Conservation (phyloP, 2,329 filamentous ascomycete species). For the Pleomassaria siparia region DNA sequence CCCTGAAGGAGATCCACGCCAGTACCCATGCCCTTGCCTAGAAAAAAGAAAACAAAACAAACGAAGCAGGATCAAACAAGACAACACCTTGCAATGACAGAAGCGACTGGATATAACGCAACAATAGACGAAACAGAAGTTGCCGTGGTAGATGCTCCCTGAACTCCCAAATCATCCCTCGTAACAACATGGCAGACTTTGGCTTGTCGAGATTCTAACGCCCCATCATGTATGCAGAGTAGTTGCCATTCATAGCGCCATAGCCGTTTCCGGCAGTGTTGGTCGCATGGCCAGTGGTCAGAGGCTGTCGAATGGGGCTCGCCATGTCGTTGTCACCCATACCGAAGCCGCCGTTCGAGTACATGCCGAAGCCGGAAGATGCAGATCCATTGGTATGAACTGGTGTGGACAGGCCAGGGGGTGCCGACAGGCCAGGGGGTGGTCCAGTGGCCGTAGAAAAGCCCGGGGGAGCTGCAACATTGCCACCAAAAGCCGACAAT, state of each 20-base stretch:
- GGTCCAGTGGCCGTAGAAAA: slow-evolving; percentile 74
- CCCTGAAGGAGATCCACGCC: slow-evolving; percentile 39
- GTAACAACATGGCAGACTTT: slow-evolving; percentile 30
- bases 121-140: slow-evolving; percentile 37
- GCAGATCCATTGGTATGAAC: slow-evolving; percentile 32
- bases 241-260: slow-evolving; percentile 31
- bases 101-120: slow-evolving; percentile 45
- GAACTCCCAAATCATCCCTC: slow-evolving; percentile 40
- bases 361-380: slow-evolving; percentile 38
- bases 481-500: slow-evolving; percentile 60
- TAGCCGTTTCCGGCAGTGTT: slow-evolving; percentile 34
- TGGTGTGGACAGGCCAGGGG: slow-evolving; percentile 64
- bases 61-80: slow-evolving; percentile 35
- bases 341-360: slow-evolving; percentile 41
- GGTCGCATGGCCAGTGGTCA: slow-evolving; percentile 38
- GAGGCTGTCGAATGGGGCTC: slow-evolving; percentile 27
- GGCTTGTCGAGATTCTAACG: slow-evolving; percentile 24
- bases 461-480: slow-evolving; percentile 55
- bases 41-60: too few species aligned
- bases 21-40: slow-evolving; percentile 43
- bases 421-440: slow-evolving; percentile 76
- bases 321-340: slow-evolving; percentile 39
- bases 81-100: slow-evolving; percentile 46
- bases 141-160: slow-evolving; percentile 32
- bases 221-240: slow-evolving; percentile 45